Evolutionary conservation across 179 eudicot species (phyloP).

Genomic region (Beta corolliflora): DNA sequence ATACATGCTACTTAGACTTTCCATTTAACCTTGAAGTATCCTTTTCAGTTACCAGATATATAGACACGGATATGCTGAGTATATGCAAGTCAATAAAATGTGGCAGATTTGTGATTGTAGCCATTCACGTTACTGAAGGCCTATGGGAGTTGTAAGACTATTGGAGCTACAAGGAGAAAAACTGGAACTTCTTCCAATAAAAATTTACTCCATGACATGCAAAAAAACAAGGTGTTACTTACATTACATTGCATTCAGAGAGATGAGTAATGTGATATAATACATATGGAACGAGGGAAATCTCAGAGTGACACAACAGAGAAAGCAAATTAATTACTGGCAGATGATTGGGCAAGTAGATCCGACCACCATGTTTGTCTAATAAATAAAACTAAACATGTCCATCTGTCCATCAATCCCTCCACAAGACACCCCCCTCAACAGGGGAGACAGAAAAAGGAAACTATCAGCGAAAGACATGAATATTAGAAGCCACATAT

Average conservation of each 20-base stretch:
- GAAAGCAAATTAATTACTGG: neutral
- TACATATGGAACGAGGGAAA: neutral
- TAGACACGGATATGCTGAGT: neutral
- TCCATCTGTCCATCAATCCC: neutral
- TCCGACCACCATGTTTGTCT: neutral
- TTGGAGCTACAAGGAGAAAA: neutral
- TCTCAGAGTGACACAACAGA: neutral
- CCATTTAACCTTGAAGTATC: neutral
- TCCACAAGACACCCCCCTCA: neutral
- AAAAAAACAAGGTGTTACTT: neutral
- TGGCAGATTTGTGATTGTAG: too few relatives aligned
- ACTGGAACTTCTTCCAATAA: neutral
- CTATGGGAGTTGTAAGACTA: neutral
- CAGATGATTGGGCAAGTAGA: slow-evolving; percentile 2
- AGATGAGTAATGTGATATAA: neutral
- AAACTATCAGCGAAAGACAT: neutral
- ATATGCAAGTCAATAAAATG: neutral
- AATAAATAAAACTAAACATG: neutral
- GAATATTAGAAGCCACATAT: too few relatives aligned
- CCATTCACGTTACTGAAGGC: neutral
- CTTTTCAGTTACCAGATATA: neutral
- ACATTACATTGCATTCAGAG: neutral
- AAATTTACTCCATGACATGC: neutral
- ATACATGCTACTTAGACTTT: neutral
- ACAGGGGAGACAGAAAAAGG: neutral